These are phyloP conservation scores for Acanthochlamys bracteata DNA, from an alignment of 106 monocot genomes.

Conservation along the genomic window DNA sequence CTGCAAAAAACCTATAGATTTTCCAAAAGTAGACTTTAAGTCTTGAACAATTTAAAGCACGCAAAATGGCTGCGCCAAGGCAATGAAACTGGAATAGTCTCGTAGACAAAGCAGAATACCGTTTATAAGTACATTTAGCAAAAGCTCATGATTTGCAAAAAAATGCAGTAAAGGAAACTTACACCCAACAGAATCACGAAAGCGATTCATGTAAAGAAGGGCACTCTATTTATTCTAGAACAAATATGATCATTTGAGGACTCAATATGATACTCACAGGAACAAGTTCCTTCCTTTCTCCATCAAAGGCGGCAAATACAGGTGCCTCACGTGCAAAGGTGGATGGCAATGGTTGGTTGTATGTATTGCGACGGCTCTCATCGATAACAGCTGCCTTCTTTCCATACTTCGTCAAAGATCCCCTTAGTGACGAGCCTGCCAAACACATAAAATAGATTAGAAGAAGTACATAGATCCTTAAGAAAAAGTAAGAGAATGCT, in stretches of 20 bases:
- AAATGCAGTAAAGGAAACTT: too few species aligned
- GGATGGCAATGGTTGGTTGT: slow-evolving; percentile 30
- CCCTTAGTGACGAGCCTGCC: slow-evolving; percentile 48
- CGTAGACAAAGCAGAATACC: too few species aligned
- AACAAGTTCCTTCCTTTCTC: slow-evolving; percentile 38
- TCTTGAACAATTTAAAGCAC: too few species aligned
- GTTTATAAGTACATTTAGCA: too few species aligned
- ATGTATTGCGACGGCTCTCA: slow-evolving; percentile 65
- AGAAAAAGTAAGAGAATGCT: neutral
- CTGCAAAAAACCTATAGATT: too few species aligned
- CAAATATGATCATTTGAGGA: neutral
- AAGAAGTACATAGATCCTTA: neutral
- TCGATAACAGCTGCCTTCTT: slow-evolving; percentile 52
- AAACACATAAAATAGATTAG: neutral
- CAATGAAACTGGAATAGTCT: too few species aligned
- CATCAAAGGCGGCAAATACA: slow-evolving; percentile 30
- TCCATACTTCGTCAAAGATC: slow-evolving; percentile 23
- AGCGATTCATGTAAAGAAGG: neutral
- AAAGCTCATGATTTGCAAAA: too few species aligned
- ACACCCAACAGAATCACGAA: too few species aligned
- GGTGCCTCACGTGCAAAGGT: slow-evolving; percentile 19
- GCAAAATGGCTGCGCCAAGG: too few species aligned
- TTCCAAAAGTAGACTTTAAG: too few species aligned
- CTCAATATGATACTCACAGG: slow-evolving; percentile 32
- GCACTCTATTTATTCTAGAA: neutral